phyloP scores from a whole-genome alignment of 192 early-diverging fungal species.

The Podila epicladia region DNA sequence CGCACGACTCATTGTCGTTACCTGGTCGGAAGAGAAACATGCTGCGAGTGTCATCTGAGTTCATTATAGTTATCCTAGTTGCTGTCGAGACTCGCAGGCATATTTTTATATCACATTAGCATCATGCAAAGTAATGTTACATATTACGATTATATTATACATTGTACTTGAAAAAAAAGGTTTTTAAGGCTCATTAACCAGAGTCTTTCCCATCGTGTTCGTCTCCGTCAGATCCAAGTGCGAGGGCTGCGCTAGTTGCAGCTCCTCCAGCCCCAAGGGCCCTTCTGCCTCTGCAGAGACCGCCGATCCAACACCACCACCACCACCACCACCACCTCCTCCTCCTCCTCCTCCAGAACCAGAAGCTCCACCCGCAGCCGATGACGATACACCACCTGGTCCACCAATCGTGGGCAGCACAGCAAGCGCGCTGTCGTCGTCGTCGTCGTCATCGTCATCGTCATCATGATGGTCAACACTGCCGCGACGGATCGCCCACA shows the following conservation, averaged over 20 bases:
- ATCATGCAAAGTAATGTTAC: too few relatives aligned
- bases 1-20: neutral
- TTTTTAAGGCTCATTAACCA: neutral
- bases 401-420: neutral
- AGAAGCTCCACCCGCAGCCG: neutral
- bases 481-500: conserved; percentile 23
- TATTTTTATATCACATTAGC: too few relatives aligned
- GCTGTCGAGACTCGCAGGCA: too few relatives aligned
- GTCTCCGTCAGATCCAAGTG: conserved; percentile 27
- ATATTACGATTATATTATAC: too few relatives aligned
- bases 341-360: conserved; percentile 5
- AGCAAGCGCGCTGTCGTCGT: conserved; percentile 16
- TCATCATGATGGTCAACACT: conserved; percentile 21
- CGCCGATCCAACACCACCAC: conserved; percentile 4
- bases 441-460: conserved; percentile 41
- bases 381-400: neutral
- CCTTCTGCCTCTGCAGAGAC: neutral
- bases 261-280: conserved; percentile 19
- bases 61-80: too few relatives aligned
- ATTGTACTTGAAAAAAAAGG: neutral
- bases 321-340: too few relatives aligned
- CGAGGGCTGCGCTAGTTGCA: conserved; percentile 19
- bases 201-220: neutral
- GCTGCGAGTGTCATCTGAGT: too few relatives aligned
- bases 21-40: too few relatives aligned